Evolutionary conservation across 2,329 filamentous ascomycete species (phyloP).

Genomic region (Thielaviopsis musarum): DNA sequence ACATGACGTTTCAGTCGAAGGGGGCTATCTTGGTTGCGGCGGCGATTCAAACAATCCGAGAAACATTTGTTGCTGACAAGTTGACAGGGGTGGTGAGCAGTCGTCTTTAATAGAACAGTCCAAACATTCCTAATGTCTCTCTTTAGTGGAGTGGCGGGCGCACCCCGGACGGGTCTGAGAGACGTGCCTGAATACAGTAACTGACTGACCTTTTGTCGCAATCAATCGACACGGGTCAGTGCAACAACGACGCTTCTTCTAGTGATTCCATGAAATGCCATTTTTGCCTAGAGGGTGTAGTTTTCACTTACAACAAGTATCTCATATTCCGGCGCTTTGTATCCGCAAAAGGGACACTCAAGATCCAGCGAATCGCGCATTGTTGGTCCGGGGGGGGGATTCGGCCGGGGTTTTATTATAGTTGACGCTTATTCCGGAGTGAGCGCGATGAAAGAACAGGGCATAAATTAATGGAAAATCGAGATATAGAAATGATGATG

Average conservation of each 20-base stretch:
- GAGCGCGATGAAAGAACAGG: too few relatives aligned
- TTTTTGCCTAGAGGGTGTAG: neutral
- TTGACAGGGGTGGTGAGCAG: too few relatives aligned
- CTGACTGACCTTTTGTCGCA: neutral
- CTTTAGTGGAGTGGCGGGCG: neutral
- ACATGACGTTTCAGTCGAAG: neutral
- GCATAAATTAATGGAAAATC: too few relatives aligned
- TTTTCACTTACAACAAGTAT: constrained; percentile 5
- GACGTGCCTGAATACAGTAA: neutral
- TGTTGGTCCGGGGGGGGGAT: neutral
- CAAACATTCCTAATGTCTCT: neutral
- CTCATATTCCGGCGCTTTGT: neutral
- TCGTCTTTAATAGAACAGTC: neutral
- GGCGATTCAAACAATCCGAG: neutral
- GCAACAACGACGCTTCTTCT: neutral
- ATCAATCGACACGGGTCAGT: neutral
- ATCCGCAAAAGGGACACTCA: constrained; percentile 4
- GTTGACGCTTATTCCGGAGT: too few relatives aligned
- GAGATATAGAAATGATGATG: too few relatives aligned
- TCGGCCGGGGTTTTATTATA: too few relatives aligned
- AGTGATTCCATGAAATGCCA: neutral
- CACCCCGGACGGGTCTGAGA: neutral
- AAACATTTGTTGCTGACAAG: neutral
- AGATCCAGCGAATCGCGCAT: neutral
- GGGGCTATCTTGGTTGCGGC: neutral